These are phyloP conservation scores for Trichosphaerium sp. DNA, from an alignment of 78 protist species.

Conservation along the genomic window DNA sequence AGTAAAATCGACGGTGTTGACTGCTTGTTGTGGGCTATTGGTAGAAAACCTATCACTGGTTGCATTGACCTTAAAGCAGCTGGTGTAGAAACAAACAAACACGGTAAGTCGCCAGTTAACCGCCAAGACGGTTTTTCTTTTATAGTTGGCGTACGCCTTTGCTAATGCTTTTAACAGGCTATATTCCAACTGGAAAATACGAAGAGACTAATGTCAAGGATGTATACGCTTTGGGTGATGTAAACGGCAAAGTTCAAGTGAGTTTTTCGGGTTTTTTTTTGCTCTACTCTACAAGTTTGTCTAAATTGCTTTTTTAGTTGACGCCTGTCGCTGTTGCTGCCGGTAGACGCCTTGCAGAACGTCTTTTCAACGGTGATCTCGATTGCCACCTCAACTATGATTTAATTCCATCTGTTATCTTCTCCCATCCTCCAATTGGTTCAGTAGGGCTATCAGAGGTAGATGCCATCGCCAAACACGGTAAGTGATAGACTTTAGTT, in stretches of 20 bases:
- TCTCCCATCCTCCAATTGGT: slow-evolving; percentile 85
- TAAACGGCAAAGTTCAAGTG: slow-evolving; percentile 30
- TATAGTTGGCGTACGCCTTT: background rate
- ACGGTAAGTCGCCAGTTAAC: slow-evolving; percentile 1
- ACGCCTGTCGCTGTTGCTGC: slow-evolving; percentile 89
- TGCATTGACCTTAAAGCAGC: slow-evolving; percentile 46
- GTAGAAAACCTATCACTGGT: slow-evolving; percentile 49
- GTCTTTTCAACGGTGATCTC: slow-evolving; percentile 47
- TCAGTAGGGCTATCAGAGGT: slow-evolving; percentile 76
- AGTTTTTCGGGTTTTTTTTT: background rate
- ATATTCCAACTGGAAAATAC: slow-evolving; percentile 29
- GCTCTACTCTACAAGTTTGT: background rate
- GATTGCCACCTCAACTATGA: slow-evolving; percentile 47
- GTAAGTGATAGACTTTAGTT: too few relatives aligned
- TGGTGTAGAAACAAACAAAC: slow-evolving; percentile 15
- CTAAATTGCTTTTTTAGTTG: background rate
- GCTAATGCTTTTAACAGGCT: background rate
- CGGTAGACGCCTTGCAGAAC: slow-evolving; percentile 67
- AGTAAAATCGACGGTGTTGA: slow-evolving; percentile 35
- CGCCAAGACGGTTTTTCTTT: background rate
- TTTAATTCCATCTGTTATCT: slow-evolving; percentile 64
- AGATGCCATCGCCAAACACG: slow-evolving; percentile 52
- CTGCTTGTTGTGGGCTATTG: slow-evolving; percentile 58
- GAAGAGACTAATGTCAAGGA: slow-evolving; percentile 39
- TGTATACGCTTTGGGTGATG: slow-evolving; percentile 75